Evolutionary conservation across 192 early-diverging fungal genomes (phyloP).

Genomic region (Coemansia sp.): DNA sequence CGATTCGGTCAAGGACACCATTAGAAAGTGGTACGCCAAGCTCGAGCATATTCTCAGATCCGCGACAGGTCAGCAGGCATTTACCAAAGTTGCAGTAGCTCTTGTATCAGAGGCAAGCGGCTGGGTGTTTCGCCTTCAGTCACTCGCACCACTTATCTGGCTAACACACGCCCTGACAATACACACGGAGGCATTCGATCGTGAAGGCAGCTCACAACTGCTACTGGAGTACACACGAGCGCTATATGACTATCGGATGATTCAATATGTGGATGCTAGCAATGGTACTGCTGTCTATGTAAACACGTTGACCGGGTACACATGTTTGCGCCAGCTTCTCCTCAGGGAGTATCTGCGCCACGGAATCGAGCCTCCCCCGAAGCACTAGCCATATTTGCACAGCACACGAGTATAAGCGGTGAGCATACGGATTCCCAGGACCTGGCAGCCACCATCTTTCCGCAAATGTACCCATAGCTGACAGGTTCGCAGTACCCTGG

Average conservation of each 20-base stretch:
- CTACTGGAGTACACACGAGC: conserved; percentile 9
- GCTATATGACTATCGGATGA: conserved; percentile 13
- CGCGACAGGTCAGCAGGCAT: not conserved
- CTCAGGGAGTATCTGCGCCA: conserved; percentile 25
- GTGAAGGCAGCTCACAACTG: not conserved
- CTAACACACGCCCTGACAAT: conserved; percentile 2
- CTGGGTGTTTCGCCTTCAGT: conserved; percentile 22
- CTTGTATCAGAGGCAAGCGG: conserved; percentile 22
- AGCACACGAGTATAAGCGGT: conserved; percentile 13
- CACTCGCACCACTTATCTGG: conserved; percentile 2
- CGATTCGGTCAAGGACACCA: not conserved
- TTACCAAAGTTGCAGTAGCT: not conserved
- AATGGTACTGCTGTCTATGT: not conserved
- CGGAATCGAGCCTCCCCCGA: conserved; percentile 27
- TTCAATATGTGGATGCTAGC: not conserved
- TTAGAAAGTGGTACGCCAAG: conserved; percentile 13
- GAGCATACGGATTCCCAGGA: not conserved
- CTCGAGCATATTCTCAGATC: not conserved
- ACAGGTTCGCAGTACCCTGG: not conserved
- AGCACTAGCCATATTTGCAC: conserved; percentile 17
- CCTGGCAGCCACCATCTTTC: conserved; percentile 17
- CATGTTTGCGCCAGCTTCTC: conserved; percentile 5
- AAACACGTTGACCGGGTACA: conserved; percentile 7
- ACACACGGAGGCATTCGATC: not conserved
- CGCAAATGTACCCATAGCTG: conserved; percentile 10